phyloP scores from a whole-genome alignment of 495 filamentous ascomycete genomes.

The Elasticomyces elasticus region DNA sequence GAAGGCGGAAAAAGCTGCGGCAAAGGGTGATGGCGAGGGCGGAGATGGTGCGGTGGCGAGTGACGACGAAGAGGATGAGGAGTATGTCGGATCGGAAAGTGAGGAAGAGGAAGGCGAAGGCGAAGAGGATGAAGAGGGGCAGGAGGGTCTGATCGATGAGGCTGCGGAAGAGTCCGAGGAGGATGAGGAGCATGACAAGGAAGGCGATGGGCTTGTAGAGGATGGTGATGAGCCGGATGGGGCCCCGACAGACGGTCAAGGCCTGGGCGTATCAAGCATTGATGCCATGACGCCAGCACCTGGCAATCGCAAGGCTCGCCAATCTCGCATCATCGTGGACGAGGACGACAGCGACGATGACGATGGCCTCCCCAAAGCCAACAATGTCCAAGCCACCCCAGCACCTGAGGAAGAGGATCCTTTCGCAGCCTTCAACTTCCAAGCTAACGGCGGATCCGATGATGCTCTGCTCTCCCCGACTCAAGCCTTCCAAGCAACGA shows the following conservation, averaged over 20 bases:
- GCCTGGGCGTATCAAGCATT: too few relatives aligned
- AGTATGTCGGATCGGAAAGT: conserved; percentile 45
- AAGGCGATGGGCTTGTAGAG: conserved; percentile 16
- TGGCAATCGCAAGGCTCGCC: conserved; percentile 1
- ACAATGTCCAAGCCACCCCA: neutral
- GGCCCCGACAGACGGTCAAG: neutral
- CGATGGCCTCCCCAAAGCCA: conserved; percentile 20
- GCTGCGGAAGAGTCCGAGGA: conserved; percentile 17
- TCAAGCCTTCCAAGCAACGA: conserved; percentile 86
- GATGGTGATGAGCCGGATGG: neutral
- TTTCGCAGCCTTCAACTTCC: conserved; percentile 34
- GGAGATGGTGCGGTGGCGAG: conserved; percentile 43
- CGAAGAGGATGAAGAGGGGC: conserved; percentile 32
- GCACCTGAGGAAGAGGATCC: conserved; percentile 18
- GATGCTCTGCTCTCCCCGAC: conserved; percentile 57
- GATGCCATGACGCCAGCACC: neutral
- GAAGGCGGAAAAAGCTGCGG: conserved; percentile 59
- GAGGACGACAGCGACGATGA: conserved; percentile 24
- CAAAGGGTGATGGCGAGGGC: conserved; percentile 50
- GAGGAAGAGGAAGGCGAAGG: conserved; percentile 36
- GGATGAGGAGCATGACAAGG: conserved; percentile 3
- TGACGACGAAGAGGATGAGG: conserved; percentile 53
- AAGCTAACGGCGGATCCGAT: conserved; percentile 3
- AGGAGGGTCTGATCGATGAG: conserved; percentile 30
- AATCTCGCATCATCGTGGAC: conserved; percentile 18